phyloP scores from a whole-genome alignment of 345 rosid genomes.

The Microthlaspi erraticum region DNA sequence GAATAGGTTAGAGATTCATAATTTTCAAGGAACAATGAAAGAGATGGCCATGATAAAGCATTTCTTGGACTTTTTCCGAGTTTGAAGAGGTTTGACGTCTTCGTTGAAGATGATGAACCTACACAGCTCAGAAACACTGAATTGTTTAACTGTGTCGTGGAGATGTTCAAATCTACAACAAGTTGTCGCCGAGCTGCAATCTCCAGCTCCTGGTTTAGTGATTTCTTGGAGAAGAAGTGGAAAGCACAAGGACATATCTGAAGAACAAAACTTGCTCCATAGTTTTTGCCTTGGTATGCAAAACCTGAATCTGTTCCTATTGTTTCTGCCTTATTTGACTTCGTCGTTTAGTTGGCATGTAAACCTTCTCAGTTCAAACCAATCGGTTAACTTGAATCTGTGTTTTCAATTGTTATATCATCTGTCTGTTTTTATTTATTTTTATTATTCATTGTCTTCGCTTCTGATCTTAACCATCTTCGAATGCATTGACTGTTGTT shows the following conservation, averaged over 20 bases:
- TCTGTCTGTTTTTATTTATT: too few species aligned
- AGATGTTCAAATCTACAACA: neutral
- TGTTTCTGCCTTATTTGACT: neutral
- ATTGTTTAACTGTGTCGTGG: neutral
- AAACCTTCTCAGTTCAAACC: too few species aligned
- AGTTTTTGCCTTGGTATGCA: neutral
- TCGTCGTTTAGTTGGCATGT: too few species aligned
- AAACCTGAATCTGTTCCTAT: too few species aligned
- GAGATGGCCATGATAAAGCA: slow-evolving; percentile 12
- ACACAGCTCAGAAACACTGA: neutral
- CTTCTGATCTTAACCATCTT: too few species aligned
- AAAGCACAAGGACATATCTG: slow-evolving; percentile 4
- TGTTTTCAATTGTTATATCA: too few species aligned
- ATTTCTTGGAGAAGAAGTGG: slow-evolving; percentile 11
- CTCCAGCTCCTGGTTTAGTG: slow-evolving; percentile 15
- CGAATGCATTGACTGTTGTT: too few species aligned
- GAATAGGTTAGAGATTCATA: slow-evolving; percentile 7
- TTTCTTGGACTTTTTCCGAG: slow-evolving; percentile 11
- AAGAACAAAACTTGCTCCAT: neutral
- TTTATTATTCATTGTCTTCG: too few species aligned
- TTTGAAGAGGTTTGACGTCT: slow-evolving; percentile 4
- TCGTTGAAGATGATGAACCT: slow-evolving; percentile 14
- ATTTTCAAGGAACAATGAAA: slow-evolving; percentile 5
- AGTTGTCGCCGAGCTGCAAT: slow-evolving; percentile 2
- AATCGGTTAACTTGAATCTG: too few species aligned